Evolutionary conservation across 1,284 basidiomycete genomes (phyloP), one percentile per base, ranked within the genome.

Genomic region (Ustilago crameri): DNA sequence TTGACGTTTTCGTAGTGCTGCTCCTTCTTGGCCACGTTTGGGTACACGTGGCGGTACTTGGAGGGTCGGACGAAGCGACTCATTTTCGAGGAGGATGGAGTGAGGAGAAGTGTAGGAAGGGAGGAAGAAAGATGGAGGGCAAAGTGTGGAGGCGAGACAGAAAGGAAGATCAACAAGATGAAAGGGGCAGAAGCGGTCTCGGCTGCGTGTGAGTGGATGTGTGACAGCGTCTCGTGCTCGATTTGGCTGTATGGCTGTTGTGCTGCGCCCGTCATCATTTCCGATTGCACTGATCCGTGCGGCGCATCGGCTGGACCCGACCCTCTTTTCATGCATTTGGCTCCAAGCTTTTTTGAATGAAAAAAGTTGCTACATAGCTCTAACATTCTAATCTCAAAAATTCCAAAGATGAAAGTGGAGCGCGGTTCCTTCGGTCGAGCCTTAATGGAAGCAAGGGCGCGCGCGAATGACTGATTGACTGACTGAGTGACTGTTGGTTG

Each of bases 11-110:
- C 95, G 78, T 93, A 88, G 46, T 59, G 72, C 27, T 67, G 72
- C 57, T 84, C 84, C 59, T 82, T 84, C 64, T 84, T 84, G 56
- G 78, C 81, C 8, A 78, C 69, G 50, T 66, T 78, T 40, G 92
- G 94, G 82, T 91, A 97, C 78, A 95, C 93, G 85, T 98, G 94
- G 72, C 88, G 85, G 80, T 89, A 89, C 78, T 88, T 88, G 61
- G 87, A 88, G 57, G 87, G 84, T 40, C 88, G 85, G 23, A 89
- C 87, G 83, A 89, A 89, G 51, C 87, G 86, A 55, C 87, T 74
- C 71, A 74, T 74, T 12, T 38, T 54, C 22, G 32, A 17, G n/a
- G 23, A n/a, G 34, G 35, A 32, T 41, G 47, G 24, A 32, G 27
- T 27, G 49, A 45, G 42, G 23, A 48, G 38, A 24, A n/a, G 38